Base-by-base conservation (phyloP, 2,329 filamentous ascomycete species). In the Neobulgaria alba region DNA sequence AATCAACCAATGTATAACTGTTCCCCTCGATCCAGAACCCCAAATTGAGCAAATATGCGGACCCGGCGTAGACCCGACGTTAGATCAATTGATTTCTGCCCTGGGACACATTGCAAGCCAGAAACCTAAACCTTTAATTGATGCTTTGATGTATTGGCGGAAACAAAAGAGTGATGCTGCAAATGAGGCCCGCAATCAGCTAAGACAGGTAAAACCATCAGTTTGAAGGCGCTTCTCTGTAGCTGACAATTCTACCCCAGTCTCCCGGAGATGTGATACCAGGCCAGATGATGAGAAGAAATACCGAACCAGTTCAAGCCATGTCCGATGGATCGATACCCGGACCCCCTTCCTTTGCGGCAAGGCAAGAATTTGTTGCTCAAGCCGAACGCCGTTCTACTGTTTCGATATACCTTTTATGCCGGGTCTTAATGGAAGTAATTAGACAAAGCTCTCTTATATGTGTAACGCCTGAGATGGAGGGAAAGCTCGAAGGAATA, bases 141-240 rank as follows among this genome's bases (percentile, higher is more conserved):
- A 98, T 62, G 89, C 86, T 15, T 88, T 98, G 61, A 98, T 98
- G 86, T 75, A 94, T 21, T 98, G 92, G 92, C 80, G 92, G 41
- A 96, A 95, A 63, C 85, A 79, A 50, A 96, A 96, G 67, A 94
- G 88, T 50, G 90, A 96, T 62, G 79, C 83, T 16, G 88, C 89
- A 19, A 82, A 77, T 52, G 76, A 82, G 48, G 81, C 83, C 19
- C 71, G 78, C 16, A 63, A 51, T 33, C 70, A 77, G 54, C 63
- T 79, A 16, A 74, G 78, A 50, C 73, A 78, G 56, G 57, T 59
- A 52, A 20, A 45, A 12, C 29, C 16, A 10, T 21, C n/a, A 41
- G 37, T n/a, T n/a, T n/a, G n/a, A n/a, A n/a, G n/a, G n/a, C n/a
- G 23, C 12, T 26, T 7, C 23, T 26, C 23, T 7, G 7, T 26